Evolutionary conservation across 2,329 filamentous ascomycete genomes (phyloP), one percentile per base, ranked within the genome.

Genomic region (Microdochium paspali): DNA sequence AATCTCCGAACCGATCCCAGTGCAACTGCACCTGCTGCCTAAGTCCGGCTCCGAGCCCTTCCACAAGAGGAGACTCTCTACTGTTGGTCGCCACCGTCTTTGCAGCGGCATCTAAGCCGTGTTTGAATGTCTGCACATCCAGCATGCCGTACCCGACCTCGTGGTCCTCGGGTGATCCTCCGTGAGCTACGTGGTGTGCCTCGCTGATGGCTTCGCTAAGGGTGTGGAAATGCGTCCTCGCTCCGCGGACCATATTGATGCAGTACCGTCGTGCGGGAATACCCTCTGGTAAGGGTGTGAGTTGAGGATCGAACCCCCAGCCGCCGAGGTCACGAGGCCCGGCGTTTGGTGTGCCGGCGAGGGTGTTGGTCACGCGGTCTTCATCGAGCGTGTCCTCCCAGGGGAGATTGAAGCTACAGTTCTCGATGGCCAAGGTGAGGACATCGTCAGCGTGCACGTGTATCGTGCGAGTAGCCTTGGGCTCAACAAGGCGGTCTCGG

Each of bases 401-500:
- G 1, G 56, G 54, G 4, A 64, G 50, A 45, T 61, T 63, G 51
- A 63, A 62, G 52, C 61, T 62, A 51, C 60, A 62, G 50, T 64
- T 64, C 50, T 62, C 61, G 39, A 61, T 43, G 1, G 58, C 60
- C 5, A 64, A 54, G 39, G 49, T 49, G 2, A 62, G 51, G 10
- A 62, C 46, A 21, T 64, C 61, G 43, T 59, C 52, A 1, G 52
- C 26, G 44, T 56, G 53, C 2, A 62, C 51, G 5, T 49, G 35
- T 18, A 63, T 45, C 9, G 20, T 50, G 10, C 61, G 59, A 20
- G 26, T 48, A 18, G 57, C 56, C 0, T 52, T 49, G 4, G 52
- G 53, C 46, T 60, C 59, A 23, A 24, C 35, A 6, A 24, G 42
- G 20, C 18, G 25, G 10, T 31, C 15, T 9, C 26, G 10, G 30